Base-by-base conservation (phyloP, 2,329 filamentous ascomycete species). In the Beauveria bassiana region DNA sequence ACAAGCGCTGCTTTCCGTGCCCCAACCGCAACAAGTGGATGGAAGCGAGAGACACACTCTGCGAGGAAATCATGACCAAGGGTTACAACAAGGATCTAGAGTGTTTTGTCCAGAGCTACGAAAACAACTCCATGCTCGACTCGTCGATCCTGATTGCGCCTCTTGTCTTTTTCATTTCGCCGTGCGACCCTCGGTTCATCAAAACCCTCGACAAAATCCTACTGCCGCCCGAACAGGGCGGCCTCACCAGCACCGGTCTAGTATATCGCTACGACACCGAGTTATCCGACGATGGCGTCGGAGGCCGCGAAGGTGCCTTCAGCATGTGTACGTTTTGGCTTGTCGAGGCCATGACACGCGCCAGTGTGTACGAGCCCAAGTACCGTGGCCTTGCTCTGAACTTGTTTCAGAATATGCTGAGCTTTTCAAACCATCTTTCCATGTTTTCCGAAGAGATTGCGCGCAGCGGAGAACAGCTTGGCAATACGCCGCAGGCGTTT, bases 281-380 rank as follows among this genome's bases (percentile, higher is more conserved):
- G 6, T 75, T 85, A 28, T 84, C 86, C 3, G 83, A 90, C 60
- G 89, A 92, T 68, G 88, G 87, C 34, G 87, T 92, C 9, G 87
- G 88, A 43, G 89, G 89, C 20, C 79, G 82, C 57, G 89, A 92
- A 73, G 89, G 89, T 24, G 88, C 88, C 22, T 92, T 92, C 70
- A 86, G 82, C 68, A 91, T 92, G 88, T 91, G 88, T 69, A 92
- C 88, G 0, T 92, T 92, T 71, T 92, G 89, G 89, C 82, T 91
- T 0, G 87, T 92, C 14, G 89, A 92, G 73, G 88, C 89, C 26
- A 81, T 92, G 74, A 90, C 88, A 34, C 81, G 89, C 38, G 88
- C 88, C 65, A 76, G 81, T 66, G 75, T 79, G 53, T 87, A 88
- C 70, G 85, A 89, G 65, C 77, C 78, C n/a, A 86, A 83, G 65